Conservation (phyloP, 164 flowering plant species). For the Chloranthus sessilifolius region DNA sequence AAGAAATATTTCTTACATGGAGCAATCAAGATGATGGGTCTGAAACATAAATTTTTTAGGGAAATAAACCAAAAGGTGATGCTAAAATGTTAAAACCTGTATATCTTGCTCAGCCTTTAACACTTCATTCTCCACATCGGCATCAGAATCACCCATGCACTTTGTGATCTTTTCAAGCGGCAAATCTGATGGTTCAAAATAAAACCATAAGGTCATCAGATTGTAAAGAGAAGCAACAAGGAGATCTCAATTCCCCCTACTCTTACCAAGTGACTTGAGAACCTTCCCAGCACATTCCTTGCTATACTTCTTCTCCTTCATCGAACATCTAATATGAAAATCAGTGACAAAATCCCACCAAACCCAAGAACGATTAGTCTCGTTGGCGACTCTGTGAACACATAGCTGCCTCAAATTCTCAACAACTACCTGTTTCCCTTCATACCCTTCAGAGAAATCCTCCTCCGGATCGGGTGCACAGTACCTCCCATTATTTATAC, state of each 20-base stretch:
- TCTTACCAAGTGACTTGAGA: conserved; percentile 63
- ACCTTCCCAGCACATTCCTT: conserved; percentile 80
- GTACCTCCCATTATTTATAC: conserved; percentile 84
- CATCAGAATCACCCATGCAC: conserved; percentile 90
- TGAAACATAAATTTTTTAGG: too few relatives aligned
- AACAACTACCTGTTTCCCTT: conserved; percentile 81
- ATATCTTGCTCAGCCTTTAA: conserved; percentile 71
- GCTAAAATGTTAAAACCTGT: conserved; percentile 46
- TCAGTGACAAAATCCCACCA: conserved; percentile 99
- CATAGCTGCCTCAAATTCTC: conserved; percentile 92
- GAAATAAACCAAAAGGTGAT: background rate
- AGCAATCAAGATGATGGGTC: too few relatives aligned
- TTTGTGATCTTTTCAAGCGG: conserved; percentile 60
- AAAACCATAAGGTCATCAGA: conserved; percentile 6
- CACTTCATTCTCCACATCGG: conserved; percentile 67
- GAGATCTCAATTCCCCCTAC: background rate
- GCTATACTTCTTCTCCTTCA: conserved; percentile 75
- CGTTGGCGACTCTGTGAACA: conserved; percentile 79
- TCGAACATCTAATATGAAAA: conserved; percentile 85
- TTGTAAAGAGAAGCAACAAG: too few relatives aligned
- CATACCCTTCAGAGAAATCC: conserved; percentile 67
- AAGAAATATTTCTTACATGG: too few relatives aligned
- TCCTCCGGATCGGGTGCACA: conserved; percentile 95
- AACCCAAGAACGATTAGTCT: conserved; percentile 67
- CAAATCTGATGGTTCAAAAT: conserved; percentile 33